Evolutionary conservation across 2,329 filamentous ascomycete genomes (phyloP).

Genomic region (Ophiosphaerella herpotricha): DNA sequence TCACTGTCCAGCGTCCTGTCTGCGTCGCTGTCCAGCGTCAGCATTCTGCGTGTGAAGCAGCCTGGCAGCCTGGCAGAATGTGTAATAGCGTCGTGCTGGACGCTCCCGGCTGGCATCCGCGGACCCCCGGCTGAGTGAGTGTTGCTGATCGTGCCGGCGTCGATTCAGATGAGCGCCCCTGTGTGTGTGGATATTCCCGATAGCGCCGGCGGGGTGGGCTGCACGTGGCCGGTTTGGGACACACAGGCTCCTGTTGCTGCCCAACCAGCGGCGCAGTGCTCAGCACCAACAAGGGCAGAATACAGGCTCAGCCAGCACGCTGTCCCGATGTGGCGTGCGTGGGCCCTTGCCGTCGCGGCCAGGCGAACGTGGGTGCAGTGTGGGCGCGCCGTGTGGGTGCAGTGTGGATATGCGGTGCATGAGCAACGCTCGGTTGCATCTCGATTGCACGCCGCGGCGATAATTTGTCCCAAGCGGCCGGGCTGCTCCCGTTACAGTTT

Average conservation of each 20-base stretch:
- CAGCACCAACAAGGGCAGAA: background rate
- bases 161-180: conserved; percentile 20
- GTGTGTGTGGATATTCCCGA: conserved; percentile 22
- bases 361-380: conserved; percentile 19
- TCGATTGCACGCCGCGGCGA: conserved; percentile 27
- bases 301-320: background rate
- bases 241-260: background rate
- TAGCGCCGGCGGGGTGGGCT: conserved; percentile 7
- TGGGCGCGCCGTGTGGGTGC: conserved; percentile 13
- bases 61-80: background rate
- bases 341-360: conserved; percentile 6
- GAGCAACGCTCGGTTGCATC: conserved; percentile 29
- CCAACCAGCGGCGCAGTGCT: background rate
- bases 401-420: conserved; percentile 16
- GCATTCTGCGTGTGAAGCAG: no score
- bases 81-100: conserved; percentile 6
- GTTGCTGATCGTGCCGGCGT: conserved; percentile 15
- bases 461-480: conserved; percentile 25
- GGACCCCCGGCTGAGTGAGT: conserved; percentile 7
- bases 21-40: no score
- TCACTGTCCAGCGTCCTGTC: no score
- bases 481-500: conserved; percentile 20
- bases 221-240: background rate
- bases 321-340: conserved; percentile 13
- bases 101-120: conserved; percentile 12